Evolutionary conservation across 2,329 filamentous ascomycete species (phyloP).

Genomic region (Botryotinia convoluta): DNA sequence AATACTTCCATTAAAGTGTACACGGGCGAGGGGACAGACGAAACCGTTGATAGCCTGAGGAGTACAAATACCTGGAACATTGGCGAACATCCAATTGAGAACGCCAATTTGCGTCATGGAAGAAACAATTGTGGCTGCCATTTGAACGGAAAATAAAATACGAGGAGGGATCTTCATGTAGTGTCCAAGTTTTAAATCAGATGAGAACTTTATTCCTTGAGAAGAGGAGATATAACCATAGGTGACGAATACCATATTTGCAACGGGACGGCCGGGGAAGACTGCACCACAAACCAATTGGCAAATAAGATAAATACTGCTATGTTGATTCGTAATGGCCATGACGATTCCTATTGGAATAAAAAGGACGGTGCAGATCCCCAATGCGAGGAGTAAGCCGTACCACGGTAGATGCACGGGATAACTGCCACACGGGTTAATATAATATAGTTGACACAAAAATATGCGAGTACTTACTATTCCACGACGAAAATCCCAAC

Average conservation of each 20-base stretch:
- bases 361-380: slow-evolving; percentile 77
- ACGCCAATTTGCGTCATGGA: slow-evolving; percentile 79
- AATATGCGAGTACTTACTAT: slow-evolving; percentile 56
- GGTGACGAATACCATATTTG: slow-evolving; percentile 91
- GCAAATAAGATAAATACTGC: slow-evolving; percentile 81
- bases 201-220: slow-evolving; percentile 85
- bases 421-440: slow-evolving; percentile 49
- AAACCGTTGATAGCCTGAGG: slow-evolving; percentile 79
- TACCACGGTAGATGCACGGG: slow-evolving; percentile 85
- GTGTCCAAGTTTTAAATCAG: slow-evolving; percentile 82
- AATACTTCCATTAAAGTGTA: slow-evolving; percentile 88
- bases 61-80: slow-evolving; percentile 76
- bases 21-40: slow-evolving; percentile 80
- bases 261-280: slow-evolving; percentile 81
- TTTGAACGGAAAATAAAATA: slow-evolving; percentile 75
- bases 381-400: slow-evolving; percentile 73
- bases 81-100: slow-evolving; percentile 85
- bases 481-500: slow-evolving; percentile 83
- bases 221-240: slow-evolving; percentile 88
- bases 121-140: slow-evolving; percentile 71
- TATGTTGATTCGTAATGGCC: slow-evolving; percentile 89
- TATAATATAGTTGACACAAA: not conserved
- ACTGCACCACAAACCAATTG: slow-evolving; percentile 79
- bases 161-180: slow-evolving; percentile 85
- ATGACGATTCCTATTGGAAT: slow-evolving; percentile 91